phyloP scores from a whole-genome alignment of 2,329 filamentous ascomycete genomes.

The Colletotrichum somersetense region DNA sequence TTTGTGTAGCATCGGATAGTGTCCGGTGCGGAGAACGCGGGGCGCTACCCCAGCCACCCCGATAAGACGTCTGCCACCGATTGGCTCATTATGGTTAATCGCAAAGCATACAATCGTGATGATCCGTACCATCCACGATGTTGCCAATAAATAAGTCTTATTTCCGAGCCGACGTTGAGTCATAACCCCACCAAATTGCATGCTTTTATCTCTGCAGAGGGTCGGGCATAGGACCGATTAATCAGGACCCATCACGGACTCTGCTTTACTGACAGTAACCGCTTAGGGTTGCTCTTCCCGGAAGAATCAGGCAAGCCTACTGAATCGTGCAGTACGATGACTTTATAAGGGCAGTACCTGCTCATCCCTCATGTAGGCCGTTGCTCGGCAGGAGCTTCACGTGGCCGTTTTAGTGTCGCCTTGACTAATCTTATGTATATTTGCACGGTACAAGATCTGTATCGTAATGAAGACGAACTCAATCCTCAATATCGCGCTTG shows the following conservation, averaged over 20 bases:
- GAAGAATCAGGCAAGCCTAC: not conserved
- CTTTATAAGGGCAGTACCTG: not conserved
- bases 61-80: not conserved
- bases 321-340: not conserved
- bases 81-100: not conserved
- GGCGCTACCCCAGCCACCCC: slow-evolving; percentile 1
- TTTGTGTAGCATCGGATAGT: slow-evolving; percentile 17
- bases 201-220: not conserved
- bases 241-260: slow-evolving; percentile 14
- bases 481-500: slow-evolving; percentile 9
- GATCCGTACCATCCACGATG: not conserved
- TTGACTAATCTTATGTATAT: not conserved
- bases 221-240: slow-evolving; percentile 23
- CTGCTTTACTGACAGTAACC: slow-evolving; percentile 10
- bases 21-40: slow-evolving; percentile 36
- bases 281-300: too few species aligned
- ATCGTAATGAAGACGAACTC: slow-evolving; percentile 22
- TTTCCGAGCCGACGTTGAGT: slow-evolving; percentile 20
- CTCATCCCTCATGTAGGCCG: rapidly evolving
- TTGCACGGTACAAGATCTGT: not conserved
- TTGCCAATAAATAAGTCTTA: not conserved
- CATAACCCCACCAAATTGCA: slow-evolving; percentile 21
- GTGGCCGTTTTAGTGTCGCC: not conserved
- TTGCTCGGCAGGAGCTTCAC: not conserved
- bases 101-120: too few species aligned